phyloP scores from a whole-genome alignment of 2,329 filamentous ascomycete genomes.

The Hymenoscyphus scutula region DNA sequence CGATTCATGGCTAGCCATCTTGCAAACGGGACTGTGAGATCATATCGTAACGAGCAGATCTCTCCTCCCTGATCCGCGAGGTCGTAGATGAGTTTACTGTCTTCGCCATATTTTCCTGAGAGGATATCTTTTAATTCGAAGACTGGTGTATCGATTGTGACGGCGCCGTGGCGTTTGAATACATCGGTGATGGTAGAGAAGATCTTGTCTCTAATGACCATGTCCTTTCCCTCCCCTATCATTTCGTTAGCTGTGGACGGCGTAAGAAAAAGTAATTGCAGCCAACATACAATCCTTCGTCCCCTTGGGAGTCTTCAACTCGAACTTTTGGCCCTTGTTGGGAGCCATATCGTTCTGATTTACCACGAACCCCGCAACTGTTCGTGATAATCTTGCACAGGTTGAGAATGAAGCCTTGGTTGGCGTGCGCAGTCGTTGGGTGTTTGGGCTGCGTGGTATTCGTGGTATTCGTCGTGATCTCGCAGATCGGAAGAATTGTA shows the following conservation, averaged over 20 bases:
- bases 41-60: constrained; percentile 79
- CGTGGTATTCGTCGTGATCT: constrained; percentile 31
- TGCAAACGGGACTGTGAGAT: constrained; percentile 86
- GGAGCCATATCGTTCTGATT: constrained; percentile 36
- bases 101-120: constrained; percentile 87
- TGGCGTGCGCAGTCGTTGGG: constrained; percentile 13
- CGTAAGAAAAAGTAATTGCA: constrained; percentile 7
- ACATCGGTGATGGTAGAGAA: constrained; percentile 72
- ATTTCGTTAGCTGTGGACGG: constrained; percentile 14
- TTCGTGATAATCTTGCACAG: constrained; percentile 25
- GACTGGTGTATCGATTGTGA: constrained; percentile 76
- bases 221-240: constrained; percentile 68
- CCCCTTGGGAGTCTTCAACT: constrained; percentile 86
- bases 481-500: constrained; percentile 31
- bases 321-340: constrained; percentile 53
- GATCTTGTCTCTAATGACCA: constrained; percentile 78
- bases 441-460: constrained; percentile 16
- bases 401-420: constrained; percentile 19
- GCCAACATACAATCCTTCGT: constrained; percentile 70
- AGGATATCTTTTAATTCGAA: constrained; percentile 87
- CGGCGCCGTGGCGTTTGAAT: constrained; percentile 80
- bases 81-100: constrained; percentile 89
- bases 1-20: constrained; percentile 89
- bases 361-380: constrained; percentile 16
- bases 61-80: constrained; percentile 85